These are phyloP conservation scores for Solanum aculeatissimum DNA, from an alignment of 305 asterid genomes.

Conservation along the genomic window DNA sequence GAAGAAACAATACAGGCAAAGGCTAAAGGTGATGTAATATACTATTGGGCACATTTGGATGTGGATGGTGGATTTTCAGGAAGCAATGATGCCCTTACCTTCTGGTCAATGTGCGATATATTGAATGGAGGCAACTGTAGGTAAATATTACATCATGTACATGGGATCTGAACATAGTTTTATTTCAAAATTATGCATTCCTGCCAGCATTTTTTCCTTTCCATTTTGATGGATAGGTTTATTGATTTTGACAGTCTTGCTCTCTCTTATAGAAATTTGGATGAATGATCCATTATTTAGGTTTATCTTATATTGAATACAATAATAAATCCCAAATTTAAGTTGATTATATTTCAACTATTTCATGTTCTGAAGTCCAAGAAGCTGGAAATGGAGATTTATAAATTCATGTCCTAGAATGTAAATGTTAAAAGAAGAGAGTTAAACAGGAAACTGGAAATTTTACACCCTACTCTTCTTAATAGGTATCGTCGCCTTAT, in stretches of 20 bases:
- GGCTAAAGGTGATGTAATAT: constrained; percentile 69
- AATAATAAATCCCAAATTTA: background rate
- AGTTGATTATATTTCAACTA: background rate
- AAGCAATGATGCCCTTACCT: constrained; percentile 58
- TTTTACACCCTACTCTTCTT: background rate
- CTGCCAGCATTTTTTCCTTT: background rate
- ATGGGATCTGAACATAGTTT: background rate
- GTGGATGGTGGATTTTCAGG: constrained; percentile 58
- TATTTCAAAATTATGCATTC: background rate
- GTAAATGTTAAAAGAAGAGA: background rate
- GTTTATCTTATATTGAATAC: background rate
- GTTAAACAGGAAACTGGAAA: background rate
- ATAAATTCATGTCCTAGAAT: background rate
- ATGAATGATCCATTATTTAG: background rate
- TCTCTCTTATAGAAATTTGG: background rate
- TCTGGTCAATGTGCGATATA: constrained; percentile 96
- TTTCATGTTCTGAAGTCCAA: background rate
- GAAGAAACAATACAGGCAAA: constrained; percentile 64
- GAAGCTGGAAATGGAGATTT: background rate
- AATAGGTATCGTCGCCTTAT: background rate
- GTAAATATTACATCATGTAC: constrained; percentile 26
- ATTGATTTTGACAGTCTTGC: background rate
- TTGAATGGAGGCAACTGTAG: constrained; percentile 96
- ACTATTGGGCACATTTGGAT: constrained; percentile 73
- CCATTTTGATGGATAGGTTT: background rate